Evolutionary conservation across 805 yeast genomes (phyloP).

Genomic region (Hanseniaspora singularis): DNA sequence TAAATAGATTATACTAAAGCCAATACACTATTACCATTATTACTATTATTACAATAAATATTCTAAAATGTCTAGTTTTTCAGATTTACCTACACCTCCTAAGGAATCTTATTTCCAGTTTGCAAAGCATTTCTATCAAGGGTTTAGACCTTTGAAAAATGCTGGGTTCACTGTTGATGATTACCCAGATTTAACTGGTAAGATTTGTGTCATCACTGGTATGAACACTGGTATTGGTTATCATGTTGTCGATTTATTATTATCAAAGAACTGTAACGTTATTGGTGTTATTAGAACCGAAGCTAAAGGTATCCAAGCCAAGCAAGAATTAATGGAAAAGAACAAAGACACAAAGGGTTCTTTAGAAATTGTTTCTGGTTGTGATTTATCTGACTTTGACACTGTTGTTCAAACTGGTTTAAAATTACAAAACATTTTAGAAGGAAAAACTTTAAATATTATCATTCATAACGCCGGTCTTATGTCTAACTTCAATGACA

Average conservation of each 20-base stretch:
- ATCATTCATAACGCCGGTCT: conserved; percentile 32
- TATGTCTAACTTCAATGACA: conserved; percentile 25
- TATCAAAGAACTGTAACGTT: conserved; percentile 29
- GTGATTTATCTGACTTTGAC: conserved; percentile 33
- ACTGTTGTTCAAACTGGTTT: conserved; percentile 27
- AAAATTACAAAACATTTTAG: conserved; percentile 18
- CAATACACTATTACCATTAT: too few species aligned
- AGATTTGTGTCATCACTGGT: conserved; percentile 34
- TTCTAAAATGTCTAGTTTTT: too few species aligned
- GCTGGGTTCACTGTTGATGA: conserved; percentile 23
- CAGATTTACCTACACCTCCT: conserved; percentile 21
- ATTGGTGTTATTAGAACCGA: conserved; percentile 29
- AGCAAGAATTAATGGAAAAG: conserved; percentile 23
- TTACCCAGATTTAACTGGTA: conserved; percentile 31
- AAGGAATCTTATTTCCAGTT: conserved; percentile 16
- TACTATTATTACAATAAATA: too few species aligned
- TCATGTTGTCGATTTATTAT: conserved; percentile 22
- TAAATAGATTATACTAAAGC: too few species aligned
- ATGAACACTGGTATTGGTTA: conserved; percentile 32
- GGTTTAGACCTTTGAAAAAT: conserved; percentile 25
- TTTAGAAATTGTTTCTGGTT: conserved; percentile 22
- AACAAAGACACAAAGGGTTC: conserved; percentile 23
- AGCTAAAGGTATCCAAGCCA: conserved; percentile 28
- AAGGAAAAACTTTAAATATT: conserved; percentile 23
- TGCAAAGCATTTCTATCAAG: conserved; percentile 20